Evolutionary conservation across 306 rosid genomes (phyloP), one percentile per base, ranked within the genome.

Genomic region (Biancaea sappan): DNA sequence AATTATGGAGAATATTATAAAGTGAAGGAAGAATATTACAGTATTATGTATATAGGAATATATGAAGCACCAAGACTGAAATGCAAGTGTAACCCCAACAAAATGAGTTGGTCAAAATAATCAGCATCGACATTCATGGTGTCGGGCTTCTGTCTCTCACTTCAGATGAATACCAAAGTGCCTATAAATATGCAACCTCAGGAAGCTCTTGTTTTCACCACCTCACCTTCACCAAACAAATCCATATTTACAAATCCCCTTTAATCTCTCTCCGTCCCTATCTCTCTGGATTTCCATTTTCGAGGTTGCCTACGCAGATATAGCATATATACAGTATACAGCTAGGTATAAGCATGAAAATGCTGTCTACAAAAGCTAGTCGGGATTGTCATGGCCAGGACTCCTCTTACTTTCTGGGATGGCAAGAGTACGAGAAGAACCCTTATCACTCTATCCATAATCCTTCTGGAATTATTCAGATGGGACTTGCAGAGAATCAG

Each of bases 401-500:
- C 71, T 93, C 97, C 47, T 82, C 86, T 53, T 93, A 93, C 79
- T 93, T 93, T 76, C 22, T 83, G 2, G 98, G 98, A 28, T 93
- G 89, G 98, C 84, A 80, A 75, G 88, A 88, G 47, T 93, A 87
- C 57, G 90, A 93, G 83, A 93, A 85, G 58, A 89, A 93, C 72
- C 91, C 96, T n/a, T 91, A 88, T 44, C 80, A 91, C 46, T 81
- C 77, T 46, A 65, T 82, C 81, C 79, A 67, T 2, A 93, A 93
- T 62, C 94, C 91, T 41, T 64, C 21, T 0, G 98, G 98, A 66
- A 87, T 93, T 70, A 93, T 93, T 71, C 97, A 93, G 81, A 91
- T 91, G 97, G 97, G 98, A 79, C 94, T 93, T 5, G 98, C 98
- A 4, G 98, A 93, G 77, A 93, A 93, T 82, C 92, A 89, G 91